Percentiles rank a stretch among this genome's conserved stretches.
These are phyloP conservation scores for Corymbia calophylla DNA, from an alignment of 441 rosid species.

Conservation along the genomic window DNA sequence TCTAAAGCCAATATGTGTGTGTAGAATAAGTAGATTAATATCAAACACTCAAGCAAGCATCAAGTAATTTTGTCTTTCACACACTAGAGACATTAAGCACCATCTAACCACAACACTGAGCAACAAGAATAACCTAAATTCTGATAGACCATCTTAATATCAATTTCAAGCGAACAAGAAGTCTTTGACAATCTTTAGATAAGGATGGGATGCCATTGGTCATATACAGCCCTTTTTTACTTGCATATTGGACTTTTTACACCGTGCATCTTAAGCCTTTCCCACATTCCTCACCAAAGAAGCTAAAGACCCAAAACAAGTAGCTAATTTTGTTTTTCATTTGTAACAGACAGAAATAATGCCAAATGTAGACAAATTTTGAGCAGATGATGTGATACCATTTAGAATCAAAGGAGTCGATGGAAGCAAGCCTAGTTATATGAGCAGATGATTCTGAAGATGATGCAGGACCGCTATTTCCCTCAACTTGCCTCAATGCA, in stretches of 20 bases:
- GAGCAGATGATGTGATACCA: conserved; percentile 45
- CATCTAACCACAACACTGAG: not conserved
- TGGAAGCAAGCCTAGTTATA: conserved; percentile 84
- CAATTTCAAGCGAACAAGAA: not conserved
- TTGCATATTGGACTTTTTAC: not conserved
- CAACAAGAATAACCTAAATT: not conserved
- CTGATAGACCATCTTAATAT: not conserved
- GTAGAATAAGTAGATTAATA: not conserved
- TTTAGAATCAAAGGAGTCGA: conserved; percentile 94
- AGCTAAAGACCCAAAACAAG: not conserved
- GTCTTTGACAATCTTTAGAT: not conserved
- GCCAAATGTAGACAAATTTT: not conserved
- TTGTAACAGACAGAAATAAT: not conserved
- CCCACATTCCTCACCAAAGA: not conserved
- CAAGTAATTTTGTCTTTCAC: not conserved
- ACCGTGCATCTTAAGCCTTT: not conserved
- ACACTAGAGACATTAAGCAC: not conserved
- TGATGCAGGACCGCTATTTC: conserved; percentile 31
- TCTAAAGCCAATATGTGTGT: not conserved
- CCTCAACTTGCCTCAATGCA: conserved; percentile 44
- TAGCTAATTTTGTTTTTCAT: not conserved
- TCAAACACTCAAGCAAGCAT: not conserved
- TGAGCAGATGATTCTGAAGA: conserved; percentile 52
- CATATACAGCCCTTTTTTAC: not conserved
- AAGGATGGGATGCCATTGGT: not conserved